These are phyloP conservation scores for Kwoniella bestiolae DNA, from an alignment of 768 basidiomycete species.

Conservation along the genomic window DNA sequence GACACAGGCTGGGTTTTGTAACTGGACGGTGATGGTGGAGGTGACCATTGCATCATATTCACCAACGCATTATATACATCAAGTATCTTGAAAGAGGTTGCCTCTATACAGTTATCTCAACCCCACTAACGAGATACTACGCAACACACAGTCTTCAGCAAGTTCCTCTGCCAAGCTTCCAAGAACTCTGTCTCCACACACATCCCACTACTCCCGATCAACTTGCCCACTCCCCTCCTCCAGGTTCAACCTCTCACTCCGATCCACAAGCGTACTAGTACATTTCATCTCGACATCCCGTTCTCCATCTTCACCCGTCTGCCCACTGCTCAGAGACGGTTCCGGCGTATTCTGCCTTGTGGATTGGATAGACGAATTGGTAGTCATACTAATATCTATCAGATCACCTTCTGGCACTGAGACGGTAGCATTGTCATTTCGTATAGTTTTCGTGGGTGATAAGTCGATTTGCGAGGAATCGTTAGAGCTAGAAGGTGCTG, in stretches of 20 bases:
- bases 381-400: conserved; percentile 11
- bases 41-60: too few relatives aligned
- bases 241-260: background rate
- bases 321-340: background rate
- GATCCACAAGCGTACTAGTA: background rate
- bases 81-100: too few relatives aligned
- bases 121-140: too few relatives aligned
- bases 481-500: background rate
- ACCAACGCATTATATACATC: too few relatives aligned
- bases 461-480: background rate
- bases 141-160: too few relatives aligned
- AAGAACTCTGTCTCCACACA: too few relatives aligned
- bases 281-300: conserved; percentile 6
- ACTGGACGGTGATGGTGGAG: too few relatives aligned
- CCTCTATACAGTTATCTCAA: too few relatives aligned
- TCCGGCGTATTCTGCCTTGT: conserved; percentile 6
- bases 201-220: background rate
- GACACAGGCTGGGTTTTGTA: too few relatives aligned
- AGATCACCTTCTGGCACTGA: background rate
- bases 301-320: background rate
- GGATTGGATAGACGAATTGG: background rate
- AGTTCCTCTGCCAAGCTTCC: too few relatives aligned
- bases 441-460: conserved; percentile 1
- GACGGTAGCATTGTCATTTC: background rate
- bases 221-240: background rate